Conservation (phyloP, 2,329 filamentous ascomycete species). For the Sclerotinia nivalis region DNA sequence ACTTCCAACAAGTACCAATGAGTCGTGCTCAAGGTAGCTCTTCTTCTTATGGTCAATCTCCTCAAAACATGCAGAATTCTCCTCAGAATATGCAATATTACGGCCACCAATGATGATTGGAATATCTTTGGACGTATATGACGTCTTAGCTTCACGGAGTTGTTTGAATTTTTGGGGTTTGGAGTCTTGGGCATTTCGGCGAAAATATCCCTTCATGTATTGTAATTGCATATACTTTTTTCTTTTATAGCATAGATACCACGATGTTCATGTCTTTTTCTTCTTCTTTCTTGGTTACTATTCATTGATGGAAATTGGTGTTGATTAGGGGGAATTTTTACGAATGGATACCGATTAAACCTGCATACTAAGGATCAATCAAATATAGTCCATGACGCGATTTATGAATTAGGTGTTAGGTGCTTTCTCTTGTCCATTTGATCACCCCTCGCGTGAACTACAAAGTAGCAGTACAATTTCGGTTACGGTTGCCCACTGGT, state of each 20-base stretch:
- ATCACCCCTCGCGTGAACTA: background rate
- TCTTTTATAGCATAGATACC: constrained; percentile 36
- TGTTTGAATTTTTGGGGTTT: background rate
- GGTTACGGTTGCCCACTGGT: background rate
- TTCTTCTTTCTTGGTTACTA: constrained; percentile 14
- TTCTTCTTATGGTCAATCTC: constrained; percentile 36
- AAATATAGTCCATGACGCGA: background rate
- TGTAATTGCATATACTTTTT: constrained; percentile 25
- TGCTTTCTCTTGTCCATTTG: background rate
- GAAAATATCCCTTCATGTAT: background rate
- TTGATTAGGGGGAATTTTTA: background rate
- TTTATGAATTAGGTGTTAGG: background rate
- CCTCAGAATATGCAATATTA: constrained; percentile 31
- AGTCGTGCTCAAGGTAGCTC: constrained; percentile 34
- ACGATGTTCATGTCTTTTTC: constrained; percentile 28
- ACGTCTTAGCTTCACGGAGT: background rate
- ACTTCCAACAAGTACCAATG: constrained; percentile 36
- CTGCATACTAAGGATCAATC: background rate
- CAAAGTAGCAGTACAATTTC: background rate
- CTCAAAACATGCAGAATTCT: constrained; percentile 30
- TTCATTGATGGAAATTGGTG: background rate
- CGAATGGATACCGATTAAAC: background rate
- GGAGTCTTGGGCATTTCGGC: background rate
- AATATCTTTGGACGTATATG: constrained; percentile 17
- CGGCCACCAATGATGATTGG: constrained; percentile 27